Evolutionary conservation across 2,329 filamentous ascomycete species (phyloP), one percentile per base, ranked within the genome.

Genomic region (Colletotrichum paranaense): DNA sequence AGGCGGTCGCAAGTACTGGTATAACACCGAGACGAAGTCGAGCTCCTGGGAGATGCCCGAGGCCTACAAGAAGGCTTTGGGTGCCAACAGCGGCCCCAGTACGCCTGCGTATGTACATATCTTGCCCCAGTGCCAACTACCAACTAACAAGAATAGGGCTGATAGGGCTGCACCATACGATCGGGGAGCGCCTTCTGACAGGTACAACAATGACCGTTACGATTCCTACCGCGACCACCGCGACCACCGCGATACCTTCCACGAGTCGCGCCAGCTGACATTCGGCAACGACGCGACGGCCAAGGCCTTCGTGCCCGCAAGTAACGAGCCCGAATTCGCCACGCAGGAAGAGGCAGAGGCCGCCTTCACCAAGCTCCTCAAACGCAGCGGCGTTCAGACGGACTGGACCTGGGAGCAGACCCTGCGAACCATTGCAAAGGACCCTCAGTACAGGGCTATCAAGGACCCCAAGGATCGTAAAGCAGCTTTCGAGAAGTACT

Each of bases 21-120:
- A 95, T 83, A 97, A 99, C 82, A 94, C 92, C 42, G 93, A 97
- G 83, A 95, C 94, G 57, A 95, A 96, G 84, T 90, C 95, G 85
- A 98, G 95, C 82, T 95, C 94, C 38, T 99, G 97, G 97, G 93
- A 95, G 79, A 95, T 98, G 89, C 97, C 97, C 68, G 93, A 95
- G 68, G 91, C 86, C 75, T 95, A 95, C 84, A 95, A 94, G 80
- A 88, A 89, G 77, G 93, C 94, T 73, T 86, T 95, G 71, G 92
- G 92, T 64, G 89, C 91, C 75, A 86, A 87, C 53, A 81, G 80
- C 58, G 82, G 85, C 16, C 82, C 87, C 4, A 81, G 82, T 14
- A 84, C 86, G 32, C 84, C 88, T 68, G 80, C 80, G 84, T 87
- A 80, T 78, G 84, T 77, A 56, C 38, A 42, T 24, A 32, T 6